A percentile compares a stretch with the other conserved stretches of the same genome.
Conservation (phyloP, 371 early-diverging fungal species). For the Rhizopus microsporus region DNA sequence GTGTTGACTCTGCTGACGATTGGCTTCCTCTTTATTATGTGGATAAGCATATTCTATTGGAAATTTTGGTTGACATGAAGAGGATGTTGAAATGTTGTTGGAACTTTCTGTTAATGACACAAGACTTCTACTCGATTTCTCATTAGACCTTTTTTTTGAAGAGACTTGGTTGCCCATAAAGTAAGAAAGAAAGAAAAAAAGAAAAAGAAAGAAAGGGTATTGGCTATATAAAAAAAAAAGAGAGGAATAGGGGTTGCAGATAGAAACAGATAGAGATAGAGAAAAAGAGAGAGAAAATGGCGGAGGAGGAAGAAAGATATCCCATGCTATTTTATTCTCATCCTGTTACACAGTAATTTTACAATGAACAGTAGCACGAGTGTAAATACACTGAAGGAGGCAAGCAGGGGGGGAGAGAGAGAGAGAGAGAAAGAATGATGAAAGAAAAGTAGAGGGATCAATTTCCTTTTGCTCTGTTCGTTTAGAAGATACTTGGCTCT, state of each 20-base stretch:
- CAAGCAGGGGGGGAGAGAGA: too few relatives aligned
- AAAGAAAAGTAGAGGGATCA: too few relatives aligned
- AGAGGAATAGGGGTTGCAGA: not conserved
- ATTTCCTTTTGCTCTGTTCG: too few relatives aligned
- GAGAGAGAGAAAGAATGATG: too few relatives aligned
- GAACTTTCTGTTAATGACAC: not conserved
- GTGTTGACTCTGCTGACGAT: slow-evolving; percentile 28
- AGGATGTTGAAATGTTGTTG: slow-evolving; percentile 4
- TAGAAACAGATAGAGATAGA: not conserved
- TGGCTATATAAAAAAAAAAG: not conserved
- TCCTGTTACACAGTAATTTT: slow-evolving; percentile 1
- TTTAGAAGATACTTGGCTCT: too few relatives aligned
- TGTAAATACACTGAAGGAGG: not conserved
- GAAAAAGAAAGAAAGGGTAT: not conserved
- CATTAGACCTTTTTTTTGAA: not conserved
- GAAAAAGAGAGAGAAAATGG: not conserved
- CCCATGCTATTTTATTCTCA: not conserved
- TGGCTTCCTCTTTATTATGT: slow-evolving; percentile 22
- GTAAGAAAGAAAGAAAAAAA: too few relatives aligned
- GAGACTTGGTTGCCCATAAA: slow-evolving; percentile 16
- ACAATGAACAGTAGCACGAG: not conserved
- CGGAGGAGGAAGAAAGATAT: not conserved
- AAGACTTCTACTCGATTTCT: not conserved
- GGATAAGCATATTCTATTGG: slow-evolving; percentile 15
- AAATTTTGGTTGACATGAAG: slow-evolving; percentile 12